Evolutionary conservation across 805 yeast species (phyloP).

Genomic region (Hermanozyma aechmeae): DNA sequence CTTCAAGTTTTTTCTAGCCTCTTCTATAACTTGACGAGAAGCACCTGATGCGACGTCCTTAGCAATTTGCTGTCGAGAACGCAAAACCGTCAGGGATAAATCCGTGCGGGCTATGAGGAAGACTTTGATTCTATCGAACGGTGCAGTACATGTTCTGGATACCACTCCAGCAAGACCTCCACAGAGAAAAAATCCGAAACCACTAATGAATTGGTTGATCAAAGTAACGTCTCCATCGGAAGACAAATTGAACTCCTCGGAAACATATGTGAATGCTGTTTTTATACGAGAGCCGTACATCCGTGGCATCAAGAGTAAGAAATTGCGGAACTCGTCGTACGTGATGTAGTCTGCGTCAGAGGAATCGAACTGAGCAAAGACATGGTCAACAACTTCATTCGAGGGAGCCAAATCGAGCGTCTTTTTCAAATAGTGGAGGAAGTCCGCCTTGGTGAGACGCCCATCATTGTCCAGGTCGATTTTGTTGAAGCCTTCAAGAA

Average conservation of each 20-base stretch:
- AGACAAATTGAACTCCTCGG: conserved; percentile 70
- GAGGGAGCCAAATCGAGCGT: conserved; percentile 46
- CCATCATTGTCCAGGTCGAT: conserved; percentile 74
- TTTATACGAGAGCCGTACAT: conserved; percentile 64
- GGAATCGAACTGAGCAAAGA: conserved; percentile 48
- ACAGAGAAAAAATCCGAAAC: conserved; percentile 85
- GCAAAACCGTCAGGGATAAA: conserved; percentile 58
- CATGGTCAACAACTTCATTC: conserved; percentile 39
- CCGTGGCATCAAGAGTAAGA: conserved; percentile 75
- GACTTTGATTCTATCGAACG: conserved; percentile 91
- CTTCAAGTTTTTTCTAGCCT: conserved; percentile 20
- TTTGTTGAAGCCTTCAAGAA: conserved; percentile 54
- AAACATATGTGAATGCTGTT: conserved; percentile 75
- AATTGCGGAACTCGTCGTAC: conserved; percentile 80
- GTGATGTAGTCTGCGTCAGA: conserved; percentile 61
- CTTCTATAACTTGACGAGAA: conserved; percentile 23
- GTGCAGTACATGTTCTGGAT: conserved; percentile 94
- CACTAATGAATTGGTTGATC: conserved; percentile 67
- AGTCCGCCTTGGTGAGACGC: conserved; percentile 52
- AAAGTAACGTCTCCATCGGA: conserved; percentile 91
- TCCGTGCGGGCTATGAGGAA: conserved; percentile 88
- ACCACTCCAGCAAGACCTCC: conserved; percentile 96
- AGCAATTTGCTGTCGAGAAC: conserved; percentile 40
- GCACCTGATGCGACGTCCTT: conserved; percentile 26
- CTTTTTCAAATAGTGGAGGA: conserved; percentile 51